Evolutionary conservation across 768 basidiomycete genomes (phyloP).

Genomic region (Suillus fuscotomentosus): DNA sequence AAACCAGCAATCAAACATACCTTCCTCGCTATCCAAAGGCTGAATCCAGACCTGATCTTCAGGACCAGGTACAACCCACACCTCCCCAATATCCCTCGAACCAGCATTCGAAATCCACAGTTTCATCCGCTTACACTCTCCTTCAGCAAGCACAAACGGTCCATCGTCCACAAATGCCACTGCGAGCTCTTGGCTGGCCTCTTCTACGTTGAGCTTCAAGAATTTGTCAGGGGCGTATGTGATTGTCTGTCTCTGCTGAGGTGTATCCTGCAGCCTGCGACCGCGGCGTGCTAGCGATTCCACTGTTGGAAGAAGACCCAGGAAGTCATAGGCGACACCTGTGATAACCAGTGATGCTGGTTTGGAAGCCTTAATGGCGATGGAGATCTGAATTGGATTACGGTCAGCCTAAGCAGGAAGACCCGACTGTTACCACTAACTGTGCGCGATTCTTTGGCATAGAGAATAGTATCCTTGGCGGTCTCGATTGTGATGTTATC

Average conservation of each 20-base stretch:
- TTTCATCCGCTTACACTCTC: constrained; percentile 57
- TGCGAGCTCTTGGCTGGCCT: constrained; percentile 62
- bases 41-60: constrained; percentile 65
- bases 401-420: constrained; percentile 1
- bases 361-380: constrained; percentile 54
- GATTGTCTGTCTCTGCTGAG: constrained; percentile 61
- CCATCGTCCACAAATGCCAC: constrained; percentile 56
- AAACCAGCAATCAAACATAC: constrained; percentile 15
- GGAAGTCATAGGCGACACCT: constrained; percentile 64
- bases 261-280: constrained; percentile 71
- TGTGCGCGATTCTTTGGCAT: constrained; percentile 60
- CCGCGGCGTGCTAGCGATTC: constrained; percentile 75
- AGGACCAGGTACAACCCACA: constrained; percentile 66
- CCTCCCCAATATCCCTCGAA: constrained; percentile 51
- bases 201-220: constrained; percentile 60
- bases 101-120: constrained; percentile 72
- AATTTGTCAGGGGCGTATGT: constrained; percentile 71
- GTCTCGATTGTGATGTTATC: constrained; percentile 55
- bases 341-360: constrained; percentile 56
- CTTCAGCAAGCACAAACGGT: constrained; percentile 55
- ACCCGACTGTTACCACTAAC: constrained; percentile 37
- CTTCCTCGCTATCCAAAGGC: constrained; percentile 18
- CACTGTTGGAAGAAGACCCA: constrained; percentile 63
- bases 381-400: constrained; percentile 46
- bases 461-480: constrained; percentile 60